Evolutionary conservation across 169 alveolate species (phyloP).

Genomic region (Eimeria sp.): DNA sequence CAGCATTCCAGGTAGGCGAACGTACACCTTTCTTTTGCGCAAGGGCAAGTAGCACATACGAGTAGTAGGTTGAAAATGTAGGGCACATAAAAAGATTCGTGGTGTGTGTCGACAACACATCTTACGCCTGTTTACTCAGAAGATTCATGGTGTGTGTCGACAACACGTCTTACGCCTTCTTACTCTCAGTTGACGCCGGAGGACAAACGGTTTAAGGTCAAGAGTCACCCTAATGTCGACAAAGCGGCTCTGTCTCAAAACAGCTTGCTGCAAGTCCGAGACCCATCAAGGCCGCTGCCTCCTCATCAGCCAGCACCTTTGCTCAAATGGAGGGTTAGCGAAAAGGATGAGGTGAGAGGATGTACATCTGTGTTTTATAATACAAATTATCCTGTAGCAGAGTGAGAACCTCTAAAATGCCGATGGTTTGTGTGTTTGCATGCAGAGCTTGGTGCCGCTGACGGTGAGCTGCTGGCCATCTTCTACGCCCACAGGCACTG

Average conservation of each 20-base stretch:
- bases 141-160: background rate
- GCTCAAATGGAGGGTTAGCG: constrained; percentile 81
- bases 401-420: background rate
- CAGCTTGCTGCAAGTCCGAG: constrained; percentile 82
- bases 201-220: constrained; percentile 82
- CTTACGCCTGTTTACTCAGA: no score
- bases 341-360: constrained; percentile 71
- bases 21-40: background rate
- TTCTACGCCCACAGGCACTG: constrained; percentile 68
- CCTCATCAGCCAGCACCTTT: constrained; percentile 83
- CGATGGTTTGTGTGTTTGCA: background rate
- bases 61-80: background rate
- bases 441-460: constrained; percentile 79
- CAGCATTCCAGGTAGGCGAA: constrained; percentile 80
- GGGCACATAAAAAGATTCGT: background rate
- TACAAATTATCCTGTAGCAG: background rate
- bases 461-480: constrained; percentile 82
- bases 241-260: constrained; percentile 78
- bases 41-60: background rate
- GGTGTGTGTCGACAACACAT: background rate
- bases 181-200: constrained; percentile 80
- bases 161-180: background rate
- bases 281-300: constrained; percentile 78
- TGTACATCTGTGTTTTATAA: background rate
- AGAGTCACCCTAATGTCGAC: constrained; percentile 85